A percentile compares a stretch with the other conserved stretches of the same genome.
Conservation (phyloP, 345 rosid genomes). For the Lepidium aucheri region DNA sequence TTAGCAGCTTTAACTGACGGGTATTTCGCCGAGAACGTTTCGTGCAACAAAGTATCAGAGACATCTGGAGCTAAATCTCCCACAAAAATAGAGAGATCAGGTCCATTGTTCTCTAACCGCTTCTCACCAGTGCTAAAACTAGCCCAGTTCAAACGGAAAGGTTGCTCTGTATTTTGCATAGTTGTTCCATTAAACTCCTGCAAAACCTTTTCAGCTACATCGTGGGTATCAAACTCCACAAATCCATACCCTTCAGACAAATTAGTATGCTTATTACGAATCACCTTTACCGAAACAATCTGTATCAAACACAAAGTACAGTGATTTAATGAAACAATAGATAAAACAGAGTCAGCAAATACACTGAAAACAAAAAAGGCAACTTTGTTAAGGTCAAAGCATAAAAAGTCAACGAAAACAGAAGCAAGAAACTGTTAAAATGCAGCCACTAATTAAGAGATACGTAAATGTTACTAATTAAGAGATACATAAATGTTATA, state of each 20-base stretch:
- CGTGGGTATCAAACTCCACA: conserved; percentile 76
- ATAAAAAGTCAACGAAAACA: not conserved
- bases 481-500: not conserved
- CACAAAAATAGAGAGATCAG: conserved; percentile 91
- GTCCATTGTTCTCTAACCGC: conserved; percentile 66
- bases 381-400: not conserved
- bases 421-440: not conserved
- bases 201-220: conserved; percentile 80
- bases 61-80: conserved; percentile 96
- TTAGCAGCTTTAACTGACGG: conserved; percentile 88
- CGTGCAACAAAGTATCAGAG: conserved; percentile 62
- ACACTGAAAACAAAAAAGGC: not conserved
- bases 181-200: conserved; percentile 50
- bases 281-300: conserved; percentile 85
- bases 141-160: conserved; percentile 98
- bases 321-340: not conserved
- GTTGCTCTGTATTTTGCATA: conserved; percentile 83
- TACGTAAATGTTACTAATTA: not conserved
- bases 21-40: conserved; percentile 64
- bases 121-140: conserved; percentile 84
- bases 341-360: not conserved
- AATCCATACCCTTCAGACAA: conserved; percentile 92
- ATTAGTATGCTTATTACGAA: conserved; percentile 87
- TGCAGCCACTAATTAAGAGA: no score
- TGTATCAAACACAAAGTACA: conserved; percentile 15